phyloP scores from a whole-genome alignment of 257 asterid species.

The Dorcoceras hygrometricum region DNA sequence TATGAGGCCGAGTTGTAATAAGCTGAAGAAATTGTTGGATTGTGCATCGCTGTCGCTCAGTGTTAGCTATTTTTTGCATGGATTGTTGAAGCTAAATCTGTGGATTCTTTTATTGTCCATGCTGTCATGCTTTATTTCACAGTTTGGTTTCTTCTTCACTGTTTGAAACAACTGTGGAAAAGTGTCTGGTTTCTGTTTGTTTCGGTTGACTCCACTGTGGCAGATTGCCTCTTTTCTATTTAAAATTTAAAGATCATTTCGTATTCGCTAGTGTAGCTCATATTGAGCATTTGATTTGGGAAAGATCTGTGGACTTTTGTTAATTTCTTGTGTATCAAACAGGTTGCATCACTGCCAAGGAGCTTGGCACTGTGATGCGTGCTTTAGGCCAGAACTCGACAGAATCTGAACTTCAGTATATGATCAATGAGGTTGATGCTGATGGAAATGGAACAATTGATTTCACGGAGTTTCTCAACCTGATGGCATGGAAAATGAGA shows the following conservation, averaged over 20 bases:
- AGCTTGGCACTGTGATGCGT: conserved; percentile 63
- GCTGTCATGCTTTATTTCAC: too few relatives aligned
- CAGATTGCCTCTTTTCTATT: neutral
- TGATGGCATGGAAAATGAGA: conserved; percentile 61
- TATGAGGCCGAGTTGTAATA: neutral
- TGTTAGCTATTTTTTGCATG: too few relatives aligned
- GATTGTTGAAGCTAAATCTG: conserved; percentile 7
- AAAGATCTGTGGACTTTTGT: neutral
- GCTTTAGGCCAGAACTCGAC: conserved; percentile 60
- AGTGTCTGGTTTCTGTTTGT: neutral
- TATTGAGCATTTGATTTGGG: neutral
- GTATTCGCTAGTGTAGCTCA: too few relatives aligned
- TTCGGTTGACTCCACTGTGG: neutral
- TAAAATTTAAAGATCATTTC: neutral
- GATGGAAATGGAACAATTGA: conserved; percentile 60
- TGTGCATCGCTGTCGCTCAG: too few relatives aligned
- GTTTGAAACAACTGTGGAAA: neutral
- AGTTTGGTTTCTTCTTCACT: neutral
- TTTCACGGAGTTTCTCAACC: conserved; percentile 60
- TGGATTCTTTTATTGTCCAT: conserved; percentile 1
- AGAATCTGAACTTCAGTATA: conserved; percentile 57
- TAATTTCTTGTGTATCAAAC: conserved; percentile 13
- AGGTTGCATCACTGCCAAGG: conserved; percentile 62
- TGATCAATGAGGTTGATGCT: conserved; percentile 64
- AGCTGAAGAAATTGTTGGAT: conserved; percentile 10